Evolutionary conservation across 2,329 filamentous ascomycete genomes (phyloP).

Genomic region (Trichoderma aggressivum): DNA sequence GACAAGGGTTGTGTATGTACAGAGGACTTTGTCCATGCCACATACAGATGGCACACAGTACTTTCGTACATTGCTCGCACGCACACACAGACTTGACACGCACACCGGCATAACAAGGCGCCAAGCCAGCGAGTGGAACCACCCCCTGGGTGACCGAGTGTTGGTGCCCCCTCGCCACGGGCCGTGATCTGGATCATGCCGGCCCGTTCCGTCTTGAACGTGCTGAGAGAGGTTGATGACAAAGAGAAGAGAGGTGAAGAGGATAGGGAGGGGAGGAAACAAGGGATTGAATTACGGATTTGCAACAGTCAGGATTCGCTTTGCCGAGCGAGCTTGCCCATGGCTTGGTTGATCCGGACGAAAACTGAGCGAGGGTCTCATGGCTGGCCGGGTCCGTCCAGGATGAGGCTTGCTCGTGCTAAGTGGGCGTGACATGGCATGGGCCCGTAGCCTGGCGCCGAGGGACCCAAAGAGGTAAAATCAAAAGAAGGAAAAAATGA

Average conservation of each 20-base stretch:
- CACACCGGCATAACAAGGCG: slow-evolving; percentile 4
- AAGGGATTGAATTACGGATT: neutral
- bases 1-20: neutral
- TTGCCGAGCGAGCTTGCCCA: neutral
- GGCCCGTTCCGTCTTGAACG: slow-evolving; percentile 18
- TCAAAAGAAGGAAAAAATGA: neutral
- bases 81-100: neutral
- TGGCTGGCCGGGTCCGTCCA: neutral
- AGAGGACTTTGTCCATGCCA: neutral
- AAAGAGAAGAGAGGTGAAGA: neutral
- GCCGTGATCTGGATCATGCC: slow-evolving; percentile 19
- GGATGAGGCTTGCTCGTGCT: neutral
- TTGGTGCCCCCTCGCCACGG: slow-evolving; percentile 20
- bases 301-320: neutral
- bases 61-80: neutral
- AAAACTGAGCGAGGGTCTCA: neutral
- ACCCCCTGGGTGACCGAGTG: slow-evolving; percentile 11
- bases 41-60: neutral
- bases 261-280: neutral
- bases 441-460: neutral
- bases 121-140: slow-evolving; percentile 20
- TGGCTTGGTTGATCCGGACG: neutral
- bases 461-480: neutral
- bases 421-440: neutral
- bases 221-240: neutral